Conservation (phyloP, 352 stramenopile species). For the Globisporangium spinosum region DNA sequence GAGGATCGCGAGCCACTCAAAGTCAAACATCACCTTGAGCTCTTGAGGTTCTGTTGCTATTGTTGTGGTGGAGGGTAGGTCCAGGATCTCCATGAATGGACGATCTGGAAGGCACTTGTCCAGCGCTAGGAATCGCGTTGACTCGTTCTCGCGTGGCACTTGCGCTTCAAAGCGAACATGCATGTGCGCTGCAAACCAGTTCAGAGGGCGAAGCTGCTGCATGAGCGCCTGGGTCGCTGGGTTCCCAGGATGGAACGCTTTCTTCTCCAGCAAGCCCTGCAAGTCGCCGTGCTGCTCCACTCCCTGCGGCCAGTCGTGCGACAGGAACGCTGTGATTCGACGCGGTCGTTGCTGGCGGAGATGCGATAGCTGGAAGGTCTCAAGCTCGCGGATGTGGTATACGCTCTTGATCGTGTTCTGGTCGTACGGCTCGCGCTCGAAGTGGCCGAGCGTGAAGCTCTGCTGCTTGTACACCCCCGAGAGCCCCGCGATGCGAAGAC, state of each 20-base stretch:
- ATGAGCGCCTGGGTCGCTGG: slow-evolving; percentile 76
- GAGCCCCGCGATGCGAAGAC: slow-evolving; percentile 89
- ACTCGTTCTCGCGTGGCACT: slow-evolving; percentile 63
- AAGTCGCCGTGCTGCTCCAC: slow-evolving; percentile 88
- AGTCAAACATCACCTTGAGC: slow-evolving; percentile 65
- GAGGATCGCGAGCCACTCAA: slow-evolving; percentile 83
- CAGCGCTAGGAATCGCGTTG: slow-evolving; percentile 87
- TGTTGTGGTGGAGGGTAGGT: slow-evolving; percentile 24
- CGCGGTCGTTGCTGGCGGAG: slow-evolving; percentile 7
- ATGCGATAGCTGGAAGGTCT: slow-evolving; percentile 77
- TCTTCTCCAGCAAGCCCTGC: slow-evolving; percentile 53
- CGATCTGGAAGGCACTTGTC: slow-evolving; percentile 90
- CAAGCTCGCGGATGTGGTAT: slow-evolving; percentile 87
- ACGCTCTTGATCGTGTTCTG: slow-evolving; percentile 62
- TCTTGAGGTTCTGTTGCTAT: slow-evolving; percentile 1
- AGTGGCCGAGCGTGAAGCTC: slow-evolving; percentile 70
- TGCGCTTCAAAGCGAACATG: slow-evolving; percentile 91
- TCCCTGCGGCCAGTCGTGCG: slow-evolving; percentile 92
- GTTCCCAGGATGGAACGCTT: slow-evolving; percentile 71
- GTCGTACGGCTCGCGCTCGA: slow-evolving; percentile 39
- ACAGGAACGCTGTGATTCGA: slow-evolving; percentile 85
- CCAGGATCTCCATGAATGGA: slow-evolving; percentile 85
- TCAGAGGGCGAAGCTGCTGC: slow-evolving; percentile 65
- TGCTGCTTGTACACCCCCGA: slow-evolving; percentile 91
- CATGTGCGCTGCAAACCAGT: slow-evolving; percentile 94